Base-by-base conservation (phyloP, 495 filamentous ascomycete species). In the Neurospora sp. region DNA sequence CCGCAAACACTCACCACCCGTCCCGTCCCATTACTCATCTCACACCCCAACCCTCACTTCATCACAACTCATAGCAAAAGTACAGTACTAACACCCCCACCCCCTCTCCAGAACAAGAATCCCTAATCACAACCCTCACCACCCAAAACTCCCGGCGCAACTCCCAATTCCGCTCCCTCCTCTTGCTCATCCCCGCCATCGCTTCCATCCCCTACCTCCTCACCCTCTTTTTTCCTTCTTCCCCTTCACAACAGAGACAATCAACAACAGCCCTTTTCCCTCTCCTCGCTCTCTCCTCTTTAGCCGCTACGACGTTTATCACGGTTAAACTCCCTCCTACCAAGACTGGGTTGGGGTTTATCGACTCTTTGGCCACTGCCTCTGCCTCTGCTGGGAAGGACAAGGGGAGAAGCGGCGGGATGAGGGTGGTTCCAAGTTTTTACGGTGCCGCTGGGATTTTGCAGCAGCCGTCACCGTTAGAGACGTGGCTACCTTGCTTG, bases 91-190 rank as follows among this genome's bases (percentile, higher is more conserved):
- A 16, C 6, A 40, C 77, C 31, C 31, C 31, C 31, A 27, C 27
- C 31, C 3, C 31, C 31, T 31, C 31, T 4, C 31, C 31, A 88
- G 90, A 94, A 78, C 93, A 96, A 83, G 92, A 94, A 76, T 79
- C 81, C 69, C 81, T 94, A 0, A 94, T 96, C 74, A 72, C 77
- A 12, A 75, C 80, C 73, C 85, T 94, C 22, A 78, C 85, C 41
- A 68, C 45, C 20, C 83, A 91, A 75, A 89, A 94, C 82, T 81
- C 84, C 42, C 72, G 75, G 31, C 86, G 86, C 70, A 92, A 92
- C 78, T 82, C 80, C 12, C 81, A 87, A 74, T 92, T 90, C 82
- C 85, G 81, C 70, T 75, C 82, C 69, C 72, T 86, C 38, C 90
- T 94, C 73, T 84, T 91, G 73, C 75, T 76, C 12, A 80, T 94